Base-by-base conservation (phyloP, 768 basidiomycete species). In the Termitomyces sp. region DNA sequence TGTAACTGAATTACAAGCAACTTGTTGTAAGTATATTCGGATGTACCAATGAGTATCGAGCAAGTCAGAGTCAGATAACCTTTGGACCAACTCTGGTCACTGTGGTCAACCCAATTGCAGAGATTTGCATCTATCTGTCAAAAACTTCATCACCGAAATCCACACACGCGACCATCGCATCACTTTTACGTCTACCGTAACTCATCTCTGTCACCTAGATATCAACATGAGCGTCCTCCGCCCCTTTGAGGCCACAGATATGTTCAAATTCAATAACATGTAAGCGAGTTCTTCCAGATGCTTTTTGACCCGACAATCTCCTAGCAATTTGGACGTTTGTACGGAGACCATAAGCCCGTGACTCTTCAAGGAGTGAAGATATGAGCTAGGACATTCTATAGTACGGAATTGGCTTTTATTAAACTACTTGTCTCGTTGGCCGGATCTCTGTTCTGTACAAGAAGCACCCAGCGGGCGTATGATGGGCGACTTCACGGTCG, bases 251-350 rank as follows among this genome's bases (percentile, higher is more conserved):
- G 91, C 93, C 11, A 83, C 85, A 0, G 94, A 98, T 71, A 80
- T 96, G 72, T 91, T 96, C 77, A 88, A 82, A 63, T 96, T 95
- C 75, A 97, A 97, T 67, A 91, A 91, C 67, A 82, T 96, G 91
- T 89, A 64, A 59, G 85, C 73, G 2, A 47, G 57, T 25, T 28
- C 54, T 59, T n/a, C n/a, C 35, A 49, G 21, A 8, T 35, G 35
- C 16, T 37, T 37, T 50, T 17, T 50, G 25, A 50, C 48, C 3
- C 5, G 12, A 4, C n/a, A 35, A 55, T 45, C 7, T 50, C 48
- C 1, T 70, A 94, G 92, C 59, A 98, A 99, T 72, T 74, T 96
- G 66, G 96, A 98, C 70, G 77, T 94, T 44, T 98, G 93, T 93
- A 98, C 97, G 44, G 96, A 98, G 73, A 98, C 97, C 21, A 95